Conservation (phyloP, 805 yeast genomes). For the Pichia deserticola region DNA sequence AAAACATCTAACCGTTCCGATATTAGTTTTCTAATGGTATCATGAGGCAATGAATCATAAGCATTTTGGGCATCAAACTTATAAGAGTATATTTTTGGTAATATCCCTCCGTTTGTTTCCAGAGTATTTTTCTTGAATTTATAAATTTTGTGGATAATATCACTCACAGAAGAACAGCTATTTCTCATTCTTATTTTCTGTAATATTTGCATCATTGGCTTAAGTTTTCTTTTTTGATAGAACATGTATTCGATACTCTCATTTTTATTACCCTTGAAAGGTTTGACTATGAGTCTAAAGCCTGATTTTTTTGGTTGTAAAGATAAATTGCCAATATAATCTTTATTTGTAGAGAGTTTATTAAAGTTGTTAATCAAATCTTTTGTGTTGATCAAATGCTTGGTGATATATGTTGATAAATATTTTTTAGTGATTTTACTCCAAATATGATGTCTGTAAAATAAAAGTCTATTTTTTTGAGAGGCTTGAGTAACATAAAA, state of each 20-base stretch:
- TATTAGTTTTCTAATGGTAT: conserved; percentile 18
- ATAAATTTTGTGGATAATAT: conserved; percentile 35
- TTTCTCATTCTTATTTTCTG: conserved; percentile 8
- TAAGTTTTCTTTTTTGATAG: conserved; percentile 31
- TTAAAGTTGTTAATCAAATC: conserved; percentile 11
- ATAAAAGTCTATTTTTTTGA: conserved; percentile 32
- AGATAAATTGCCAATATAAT: conserved; percentile 36
- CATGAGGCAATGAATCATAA: conserved; percentile 62
- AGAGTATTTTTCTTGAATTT: conserved; percentile 29
- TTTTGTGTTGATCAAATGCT: conserved; percentile 26
- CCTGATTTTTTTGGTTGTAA: conserved; percentile 55
- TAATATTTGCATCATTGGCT: conserved; percentile 36
- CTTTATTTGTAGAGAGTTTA: conserved; percentile 18
- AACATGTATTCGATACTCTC: conserved; percentile 29
- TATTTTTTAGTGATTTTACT: conserved; percentile 33
- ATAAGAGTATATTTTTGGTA: conserved; percentile 41
- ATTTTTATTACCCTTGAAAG: conserved; percentile 32
- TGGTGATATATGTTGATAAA: conserved; percentile 34
- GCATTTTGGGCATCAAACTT: conserved; percentile 76
- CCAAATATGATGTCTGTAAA: conserved; percentile 60
- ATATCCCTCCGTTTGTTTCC: conserved; percentile 4
- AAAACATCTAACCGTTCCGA: conserved; percentile 15
- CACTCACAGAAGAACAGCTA: conserved; percentile 31
- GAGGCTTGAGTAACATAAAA: conserved; percentile 65
- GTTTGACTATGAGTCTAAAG: conserved; percentile 55